Percentiles rank a stretch among this genome's conserved stretches.
Conservation (phyloP, 768 basidiomycete species). For the Amanita jacksonii region DNA sequence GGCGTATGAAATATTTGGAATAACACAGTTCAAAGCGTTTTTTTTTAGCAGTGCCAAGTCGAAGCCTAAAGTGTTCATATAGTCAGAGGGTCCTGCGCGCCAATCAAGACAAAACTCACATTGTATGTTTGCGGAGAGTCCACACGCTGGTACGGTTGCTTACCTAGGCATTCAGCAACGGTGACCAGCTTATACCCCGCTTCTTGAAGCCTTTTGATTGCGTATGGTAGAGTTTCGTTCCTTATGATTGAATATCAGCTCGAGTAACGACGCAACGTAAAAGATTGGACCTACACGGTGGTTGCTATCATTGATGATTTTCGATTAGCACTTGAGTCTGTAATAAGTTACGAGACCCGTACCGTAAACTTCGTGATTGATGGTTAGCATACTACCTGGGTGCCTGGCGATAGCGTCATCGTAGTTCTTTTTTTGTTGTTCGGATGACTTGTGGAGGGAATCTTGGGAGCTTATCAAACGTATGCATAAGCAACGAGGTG, state of each 20-base stretch:
- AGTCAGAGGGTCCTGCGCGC: neutral
- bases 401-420: conserved; percentile 17
- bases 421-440: conserved; percentile 24
- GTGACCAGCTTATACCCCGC: conserved; percentile 36
- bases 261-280: no score
- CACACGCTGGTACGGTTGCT: conserved; percentile 26
- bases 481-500: neutral
- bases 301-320: conserved; percentile 11
- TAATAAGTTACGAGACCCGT: neutral
- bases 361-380: conserved; percentile 36
- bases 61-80: neutral
- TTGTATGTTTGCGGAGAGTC: conserved; percentile 19
- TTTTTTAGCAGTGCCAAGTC: neutral
- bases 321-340: neutral
- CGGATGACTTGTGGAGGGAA: conserved; percentile 24
- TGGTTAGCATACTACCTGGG: conserved; percentile 27
- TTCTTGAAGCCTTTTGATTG: conserved; percentile 24
- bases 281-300: conserved; percentile 16
- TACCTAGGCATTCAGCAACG: conserved; percentile 32
- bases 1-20: no score
- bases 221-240: conserved; percentile 28
- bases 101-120: conserved; percentile 16
- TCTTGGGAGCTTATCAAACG: conserved; percentile 24
- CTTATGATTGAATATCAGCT: no score
- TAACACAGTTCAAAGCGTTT: neutral